phyloP scores from a whole-genome alignment of 106 monocot species.

The Phalaenopsis equestris region DNA sequence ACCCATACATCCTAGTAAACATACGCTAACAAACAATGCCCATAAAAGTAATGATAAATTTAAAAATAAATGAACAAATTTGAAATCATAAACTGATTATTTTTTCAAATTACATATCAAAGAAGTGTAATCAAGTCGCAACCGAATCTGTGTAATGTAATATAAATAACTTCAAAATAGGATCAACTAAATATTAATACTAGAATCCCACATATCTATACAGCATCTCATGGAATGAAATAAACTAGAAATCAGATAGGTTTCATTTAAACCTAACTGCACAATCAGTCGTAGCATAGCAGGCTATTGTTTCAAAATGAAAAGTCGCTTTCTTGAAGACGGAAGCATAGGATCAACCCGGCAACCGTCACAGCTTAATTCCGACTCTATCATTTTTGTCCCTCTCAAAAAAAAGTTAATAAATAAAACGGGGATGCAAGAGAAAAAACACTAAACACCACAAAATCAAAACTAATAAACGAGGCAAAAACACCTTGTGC shows the following conservation, averaged over 20 bases:
- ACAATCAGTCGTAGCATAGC: not conserved
- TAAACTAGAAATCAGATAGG: not conserved
- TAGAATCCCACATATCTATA: not conserved
- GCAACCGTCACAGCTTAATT: not conserved
- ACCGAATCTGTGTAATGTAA: not conserved
- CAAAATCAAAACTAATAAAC: not conserved
- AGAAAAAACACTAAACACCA: not conserved
- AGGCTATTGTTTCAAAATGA: not conserved
- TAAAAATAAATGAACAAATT: not conserved
- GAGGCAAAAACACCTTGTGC: not conserved
- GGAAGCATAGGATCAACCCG: not conserved
- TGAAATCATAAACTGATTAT: not conserved
- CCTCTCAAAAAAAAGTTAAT: not conserved
- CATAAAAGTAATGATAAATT: not conserved
- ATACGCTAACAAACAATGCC: too few species aligned
- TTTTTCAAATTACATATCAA: not conserved
- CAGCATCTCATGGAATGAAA: not conserved
- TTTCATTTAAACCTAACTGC: not conserved
- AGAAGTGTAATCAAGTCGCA: not conserved
- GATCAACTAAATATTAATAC: too few species aligned
- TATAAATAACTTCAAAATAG: not conserved
- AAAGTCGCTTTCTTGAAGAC: not conserved
- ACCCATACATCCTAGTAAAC: too few species aligned
- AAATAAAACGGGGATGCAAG: not conserved
- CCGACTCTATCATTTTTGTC: not conserved